phyloP scores from a whole-genome alignment of 1,139 yeast species.

The Suhomyces wounanorum region DNA sequence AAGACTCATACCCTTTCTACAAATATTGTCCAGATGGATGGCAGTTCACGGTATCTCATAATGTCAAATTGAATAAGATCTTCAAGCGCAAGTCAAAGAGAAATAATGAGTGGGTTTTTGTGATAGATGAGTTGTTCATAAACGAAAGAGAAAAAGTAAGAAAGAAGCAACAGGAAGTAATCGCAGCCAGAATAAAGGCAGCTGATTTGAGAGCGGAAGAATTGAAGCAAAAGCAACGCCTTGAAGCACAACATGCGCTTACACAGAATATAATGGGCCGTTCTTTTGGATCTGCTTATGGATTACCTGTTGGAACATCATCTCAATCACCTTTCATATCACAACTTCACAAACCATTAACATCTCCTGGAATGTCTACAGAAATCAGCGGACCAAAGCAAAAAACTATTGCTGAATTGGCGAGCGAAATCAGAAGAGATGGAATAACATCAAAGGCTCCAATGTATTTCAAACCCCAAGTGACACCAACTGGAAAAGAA shows the following conservation, averaged over 20 bases:
- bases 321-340: constrained; percentile 29
- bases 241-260: constrained; percentile 33
- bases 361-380: neutral
- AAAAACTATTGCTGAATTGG: constrained; percentile 57
- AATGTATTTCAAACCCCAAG: constrained; percentile 36
- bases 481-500: constrained; percentile 12
- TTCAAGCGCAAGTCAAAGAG: constrained; percentile 74
- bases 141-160: constrained; percentile 78
- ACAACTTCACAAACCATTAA: constrained; percentile 22
- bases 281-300: constrained; percentile 29
- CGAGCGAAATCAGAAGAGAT: constrained; percentile 53
- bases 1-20: constrained; percentile 86
- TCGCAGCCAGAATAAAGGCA: constrained; percentile 58
- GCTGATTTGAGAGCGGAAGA: constrained; percentile 58
- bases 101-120: constrained; percentile 93
- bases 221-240: constrained; percentile 42
- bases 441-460: constrained; percentile 37
- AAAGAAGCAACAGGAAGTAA: constrained; percentile 65
- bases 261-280: constrained; percentile 31
- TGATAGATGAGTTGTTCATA: constrained; percentile 79
- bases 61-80: constrained; percentile 79
- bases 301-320: constrained; percentile 20
- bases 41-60: constrained; percentile 93
- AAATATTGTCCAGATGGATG: constrained; percentile 95
- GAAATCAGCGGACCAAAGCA: constrained; percentile 24